phyloP scores from a whole-genome alignment of 352 stramenopile species.

The Globisporangium nunn region DNA sequence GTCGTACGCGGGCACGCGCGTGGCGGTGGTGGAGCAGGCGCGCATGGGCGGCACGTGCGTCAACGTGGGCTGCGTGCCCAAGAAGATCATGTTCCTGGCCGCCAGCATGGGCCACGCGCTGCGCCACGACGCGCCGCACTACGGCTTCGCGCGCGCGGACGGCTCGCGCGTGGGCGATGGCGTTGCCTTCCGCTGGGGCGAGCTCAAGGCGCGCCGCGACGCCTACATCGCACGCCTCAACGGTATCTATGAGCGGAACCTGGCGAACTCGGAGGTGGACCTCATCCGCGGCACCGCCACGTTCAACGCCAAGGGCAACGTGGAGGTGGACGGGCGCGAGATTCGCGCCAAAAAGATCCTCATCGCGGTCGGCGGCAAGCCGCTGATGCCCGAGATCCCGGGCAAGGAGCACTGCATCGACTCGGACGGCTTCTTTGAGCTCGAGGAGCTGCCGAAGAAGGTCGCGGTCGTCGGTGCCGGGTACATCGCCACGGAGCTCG shows the following conservation, averaged over 20 bases:
- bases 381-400: conserved; percentile 49
- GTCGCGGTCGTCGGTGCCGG: conserved; percentile 95
- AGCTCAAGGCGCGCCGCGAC: conserved; percentile 91
- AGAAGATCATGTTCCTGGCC: conserved; percentile 96
- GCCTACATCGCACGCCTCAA: conserved; percentile 95
- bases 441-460: conserved; percentile 89
- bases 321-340: conserved; percentile 71
- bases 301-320: conserved; percentile 76
- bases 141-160: conserved; percentile 46
- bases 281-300: conserved; percentile 82
- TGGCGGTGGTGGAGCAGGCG: conserved; percentile 92
- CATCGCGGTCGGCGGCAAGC: conserved; percentile 54
- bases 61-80: conserved; percentile 99
- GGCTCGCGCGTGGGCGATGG: conserved; percentile 30
- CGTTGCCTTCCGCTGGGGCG: conserved; percentile 84
- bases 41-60: conserved; percentile 96
- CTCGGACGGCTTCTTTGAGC: conserved; percentile 96
- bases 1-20: conserved; percentile 81
- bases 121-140: conserved; percentile 44
- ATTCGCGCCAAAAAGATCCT: conserved; percentile 52
- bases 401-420: conserved; percentile 92
- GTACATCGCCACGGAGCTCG: conserved; percentile 98
- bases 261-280: conserved; percentile 88
- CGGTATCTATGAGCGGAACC: conserved; percentile 92
- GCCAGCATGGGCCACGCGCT: conserved; percentile 56